Evolutionary conservation across 345 rosid species (phyloP), one percentile per base, ranked within the genome.

Genomic region (Atalantia buxifolia): DNA sequence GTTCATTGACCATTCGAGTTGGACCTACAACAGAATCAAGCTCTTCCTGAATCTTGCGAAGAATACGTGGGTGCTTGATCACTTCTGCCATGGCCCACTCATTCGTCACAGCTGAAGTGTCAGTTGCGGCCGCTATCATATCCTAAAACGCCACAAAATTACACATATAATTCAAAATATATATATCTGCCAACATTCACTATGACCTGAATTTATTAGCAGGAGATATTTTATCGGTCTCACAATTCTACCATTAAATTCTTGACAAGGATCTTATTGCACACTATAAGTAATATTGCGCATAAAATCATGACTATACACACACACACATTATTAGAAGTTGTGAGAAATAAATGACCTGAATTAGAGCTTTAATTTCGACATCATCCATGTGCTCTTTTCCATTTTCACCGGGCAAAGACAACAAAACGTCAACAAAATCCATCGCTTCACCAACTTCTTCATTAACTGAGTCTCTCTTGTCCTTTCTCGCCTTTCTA

Each of bases 61-160:
- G 90, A 79, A 93, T 94, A 76, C 82, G 83, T 30, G 98, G 98
- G 73, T 95, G 92, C 78, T 87, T 92, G 40, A 95, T 92, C 68
- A 90, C 94, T 83, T 95, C 99, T 1, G 97, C 86, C 99, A 95
- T 92, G 50, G 97, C 96, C 99, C 99, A 95, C 85, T 95, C 99
- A 71, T 90, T 93, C 35, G 97, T 95, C 75, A 95, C 98, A 1
- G 97, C 98, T 6, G 99, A 95, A 1, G 99, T 95, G 22, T 95
- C 98, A 0, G 99, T 95, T 12, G 98, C 99, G 0, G 99, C 98
- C 5, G 97, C 97, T 75, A 95, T 92, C 99, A 93, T 95, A 69
- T 95, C 99, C 98, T 94, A 71, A 24, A 45, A n/a, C 7, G 1
- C 18, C 36, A 27, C 28, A 50, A 13, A 45, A 45, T 45, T 45